Evolutionary conservation across 2,329 filamentous ascomycete species (phyloP), one percentile per base, ranked within the genome.

Genomic region (Nemania sp.): DNA sequence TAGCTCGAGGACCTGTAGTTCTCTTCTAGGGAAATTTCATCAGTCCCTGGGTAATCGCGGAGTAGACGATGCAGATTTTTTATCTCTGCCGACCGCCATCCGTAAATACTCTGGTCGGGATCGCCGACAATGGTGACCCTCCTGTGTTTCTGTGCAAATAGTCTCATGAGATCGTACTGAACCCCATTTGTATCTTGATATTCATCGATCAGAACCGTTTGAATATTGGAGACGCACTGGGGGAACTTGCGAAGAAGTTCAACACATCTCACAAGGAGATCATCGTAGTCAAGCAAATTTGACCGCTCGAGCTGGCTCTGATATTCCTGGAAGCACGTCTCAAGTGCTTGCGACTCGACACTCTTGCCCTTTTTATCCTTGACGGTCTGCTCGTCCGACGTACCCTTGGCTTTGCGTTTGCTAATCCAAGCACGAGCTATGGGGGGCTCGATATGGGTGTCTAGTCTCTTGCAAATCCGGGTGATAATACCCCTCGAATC

Each of bases 111-210:
- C 80, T 99, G 95, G 78, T 99, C 96, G 0, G 96, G 95, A 77
- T 99, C 95, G 38, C 95, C 96, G 4, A 99, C 96, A 67, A 98
- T 93, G 0, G 95, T 98, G 73, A 98, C 95, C n/a, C 89, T 87
- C 64, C 88, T 87, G 51, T 87, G 85, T 24, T 85, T 82, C 68
- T 93, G 89, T 1, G 94, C 93, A 74, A 99, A 90, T 0, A 97
- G 85, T 70, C 88, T 91, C 94, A 98, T 98, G 49, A 99, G 83
- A 73, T 98, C 93, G 75, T 97, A 98, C 79, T 99, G 95, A 4
- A 98, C 90, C 22, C 93, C 88, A 77, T 98, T 99, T 7, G 95
- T 98, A 80, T 99, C 95, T 80, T 99, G 95, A 71, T 98, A 99
- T 77, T 99, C 95, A 77, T 99, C 95, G 70, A 99, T 97, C 53